These are phyloP conservation scores for Psilocybe cubensis DNA, from an alignment of 768 basidiomycete species.

Conservation along the genomic window DNA sequence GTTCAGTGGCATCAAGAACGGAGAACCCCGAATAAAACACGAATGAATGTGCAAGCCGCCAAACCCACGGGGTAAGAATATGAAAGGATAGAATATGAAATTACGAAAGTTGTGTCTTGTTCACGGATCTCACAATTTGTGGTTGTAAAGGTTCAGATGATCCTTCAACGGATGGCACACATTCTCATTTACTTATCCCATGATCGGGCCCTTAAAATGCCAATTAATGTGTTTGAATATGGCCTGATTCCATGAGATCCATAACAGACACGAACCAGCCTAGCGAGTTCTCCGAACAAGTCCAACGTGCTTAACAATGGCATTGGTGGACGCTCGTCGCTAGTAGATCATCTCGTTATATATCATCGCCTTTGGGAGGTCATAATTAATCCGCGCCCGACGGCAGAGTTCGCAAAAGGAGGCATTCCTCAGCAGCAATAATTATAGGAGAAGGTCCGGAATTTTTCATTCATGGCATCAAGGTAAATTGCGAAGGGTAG, in stretches of 20 bases:
- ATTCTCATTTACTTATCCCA: background rate
- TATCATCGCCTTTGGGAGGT: too few species aligned
- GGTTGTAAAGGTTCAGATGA: background rate
- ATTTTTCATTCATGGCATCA: background rate
- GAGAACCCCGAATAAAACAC: background rate
- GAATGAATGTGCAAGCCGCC: background rate
- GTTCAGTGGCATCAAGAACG: too few species aligned
- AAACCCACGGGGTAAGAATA: background rate
- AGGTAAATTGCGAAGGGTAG: background rate
- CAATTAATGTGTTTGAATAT: background rate
- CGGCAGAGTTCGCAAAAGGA: background rate
- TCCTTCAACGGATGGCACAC: background rate
- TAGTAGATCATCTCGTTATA: too few species aligned
- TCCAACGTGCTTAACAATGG: too few species aligned
- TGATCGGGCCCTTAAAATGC: background rate
- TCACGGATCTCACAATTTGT: background rate
- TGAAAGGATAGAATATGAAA: conserved; percentile 1
- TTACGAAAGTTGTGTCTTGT: conserved; percentile 2
- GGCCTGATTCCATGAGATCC: background rate
- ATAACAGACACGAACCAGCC: background rate
- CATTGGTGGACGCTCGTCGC: too few species aligned
- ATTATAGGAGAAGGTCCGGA: background rate
- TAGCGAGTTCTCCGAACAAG: background rate
- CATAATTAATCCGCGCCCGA: background rate
- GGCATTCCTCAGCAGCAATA: too few species aligned